Base-by-base conservation (phyloP, 1,284 basidiomycete species). In the Trichosporon sp. region DNA sequence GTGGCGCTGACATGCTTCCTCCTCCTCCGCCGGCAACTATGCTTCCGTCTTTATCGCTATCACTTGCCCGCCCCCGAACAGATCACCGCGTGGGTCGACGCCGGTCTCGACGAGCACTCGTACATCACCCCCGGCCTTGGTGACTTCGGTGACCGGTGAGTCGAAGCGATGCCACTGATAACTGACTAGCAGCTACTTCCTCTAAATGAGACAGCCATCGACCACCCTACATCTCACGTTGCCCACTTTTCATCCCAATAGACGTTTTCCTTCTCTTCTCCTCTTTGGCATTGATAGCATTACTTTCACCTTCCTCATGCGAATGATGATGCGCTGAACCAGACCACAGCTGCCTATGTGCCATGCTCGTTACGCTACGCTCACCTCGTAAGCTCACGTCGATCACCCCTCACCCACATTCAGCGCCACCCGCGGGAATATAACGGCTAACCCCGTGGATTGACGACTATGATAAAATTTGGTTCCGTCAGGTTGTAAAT, bases 61-160 rank as follows among this genome's bases (percentile, higher is more conserved):
- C 37, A n/a, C 43, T 37, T 37, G 38, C 66, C 40, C 37, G 21
- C 46, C n/a, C 37, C 56, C 56, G 91, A 32, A 6, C 68, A 84
- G 90, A 92, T 97, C 69, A 96, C 94, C 14, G 96, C 94, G 0
- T 99, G 96, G 96, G 96, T 99, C 71, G 96, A 99, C 84, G 87
- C 96, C 77, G 92, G 93, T 5, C 87, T 99, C 71, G 96, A 98
- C 78, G 92, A 94, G 75, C 76, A 81, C 65, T 76, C 76, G 48
- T 84, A 80, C 77, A 84, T 95, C 74, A 89, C 94, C 72, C 93
- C 93, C 14, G 94, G 94, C 14, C 86, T 96, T 26, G 94, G 94
- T 14, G 94, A 96, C 83, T 96, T 96, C 83, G 94, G 94, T 68
- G 94, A 96, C 83, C 86, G 93, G 82, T 84, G 69, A 43, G 73